Evolutionary conservation across 306 rosid genomes (phyloP), one percentile per base, ranked within the genome.

Genomic region (Inga laurina): DNA sequence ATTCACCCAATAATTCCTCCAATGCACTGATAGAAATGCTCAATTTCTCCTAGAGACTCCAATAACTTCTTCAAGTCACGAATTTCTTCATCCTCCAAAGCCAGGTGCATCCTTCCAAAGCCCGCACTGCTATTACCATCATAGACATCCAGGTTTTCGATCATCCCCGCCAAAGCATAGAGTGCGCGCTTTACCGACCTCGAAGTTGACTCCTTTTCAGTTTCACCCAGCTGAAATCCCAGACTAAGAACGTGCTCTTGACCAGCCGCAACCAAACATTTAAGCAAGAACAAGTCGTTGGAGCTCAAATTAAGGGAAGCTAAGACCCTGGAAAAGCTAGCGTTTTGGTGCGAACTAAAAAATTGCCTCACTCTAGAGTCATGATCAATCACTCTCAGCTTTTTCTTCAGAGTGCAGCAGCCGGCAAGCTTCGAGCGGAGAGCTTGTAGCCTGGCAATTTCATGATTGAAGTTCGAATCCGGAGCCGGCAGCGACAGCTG

Each of bases 1-100:
- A 88, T 90, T 89, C 45, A 97, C 99, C 98, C 98, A 70, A 97
- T 91, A 67, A 97, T 88, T 77, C 99, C 99, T 39, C 99, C 99
- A 88, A 97, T 89, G 88, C 99, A 92, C 72, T 94, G 92, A 85
- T 97, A 97, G 86, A 94, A 97, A 30, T 82, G 75, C 68, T 97
- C 99, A 76, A 94, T 82, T 77, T 91, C 93, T 30, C 85, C 91
- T 82, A 97, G 84, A 81, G 80, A 84, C 81, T 78, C 85, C 70
- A 96, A 77, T 22, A 96, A 91, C 83, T 85, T 86, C 66, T 90
- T 89, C 97, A 97, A 84, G 27, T 88, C 94, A 12, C 81, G 19
- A 65, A 88, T 77, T 84, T 88, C 97, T 72, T 85, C 88, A 76
- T 84, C 89, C 51, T 72, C 91, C 91, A 94, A 86, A 80, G 78